Percentiles rank a stretch among this genome's conserved stretches.
Conservation (phyloP, 768 basidiomycete genomes). For the Amanita muscaria region DNA sequence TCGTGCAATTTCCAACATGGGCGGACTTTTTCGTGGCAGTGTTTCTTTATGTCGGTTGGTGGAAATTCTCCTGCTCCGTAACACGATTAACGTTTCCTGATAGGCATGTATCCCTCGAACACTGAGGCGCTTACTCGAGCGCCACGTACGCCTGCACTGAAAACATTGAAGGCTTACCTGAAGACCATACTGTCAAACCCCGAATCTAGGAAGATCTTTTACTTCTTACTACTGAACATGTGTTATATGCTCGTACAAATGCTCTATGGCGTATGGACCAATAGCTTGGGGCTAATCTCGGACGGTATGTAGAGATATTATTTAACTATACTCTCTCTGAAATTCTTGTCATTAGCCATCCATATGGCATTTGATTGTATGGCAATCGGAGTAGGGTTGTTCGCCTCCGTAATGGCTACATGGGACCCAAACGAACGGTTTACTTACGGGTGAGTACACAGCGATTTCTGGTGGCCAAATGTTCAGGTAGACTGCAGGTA, state of each 20-base stretch:
- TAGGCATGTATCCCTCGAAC: slow-evolving; percentile 47
- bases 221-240: slow-evolving; percentile 91
- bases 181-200: slow-evolving; percentile 87
- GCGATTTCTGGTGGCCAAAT: background rate
- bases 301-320: slow-evolving; percentile 52
- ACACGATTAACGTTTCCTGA: background rate
- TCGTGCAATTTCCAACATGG: slow-evolving; percentile 51
- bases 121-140: slow-evolving; percentile 32
- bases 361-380: slow-evolving; percentile 99
- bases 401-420: slow-evolving; percentile 95
- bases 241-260: slow-evolving; percentile 97
- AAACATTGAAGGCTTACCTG: slow-evolving; percentile 59
- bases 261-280: slow-evolving; percentile 96
- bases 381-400: slow-evolving; percentile 90
- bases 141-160: slow-evolving; percentile 44
- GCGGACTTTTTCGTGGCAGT: slow-evolving; percentile 49
- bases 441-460: slow-evolving; percentile 78
- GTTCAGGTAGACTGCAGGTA: slow-evolving; percentile 44
- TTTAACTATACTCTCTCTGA: background rate
- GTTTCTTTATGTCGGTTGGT: slow-evolving; percentile 57
- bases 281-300: slow-evolving; percentile 91
- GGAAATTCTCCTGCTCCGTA: background rate
- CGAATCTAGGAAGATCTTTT: slow-evolving; percentile 93
- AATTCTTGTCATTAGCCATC: slow-evolving; percentile 52
- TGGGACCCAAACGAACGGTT: slow-evolving; percentile 94